Base-by-base conservation (phyloP, 116 monocot genomes). In the Papilionanthe hybrid region DNA sequence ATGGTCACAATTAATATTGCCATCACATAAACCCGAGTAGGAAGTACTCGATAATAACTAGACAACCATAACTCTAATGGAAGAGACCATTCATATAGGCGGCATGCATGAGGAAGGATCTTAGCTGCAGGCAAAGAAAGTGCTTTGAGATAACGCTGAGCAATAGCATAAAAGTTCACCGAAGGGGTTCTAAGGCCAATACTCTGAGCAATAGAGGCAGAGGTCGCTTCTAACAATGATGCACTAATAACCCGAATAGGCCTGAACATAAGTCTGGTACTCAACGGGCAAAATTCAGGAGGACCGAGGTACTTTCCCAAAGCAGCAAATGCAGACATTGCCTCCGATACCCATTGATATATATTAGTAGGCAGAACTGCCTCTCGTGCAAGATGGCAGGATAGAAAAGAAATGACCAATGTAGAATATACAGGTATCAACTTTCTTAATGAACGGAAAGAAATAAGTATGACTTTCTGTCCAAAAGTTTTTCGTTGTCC, bases 41-140 rank as follows among this genome's bases (percentile, higher is more conserved):
- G 95, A 81, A 91, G 82, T 28, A 81, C 84, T 57, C 49, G 75
- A 9, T 56, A 19, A 83, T 86, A 90, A 55, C 85, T 82, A 17
- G 93, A 91, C 79, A 99, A 85, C 93, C 94, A 94, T 53, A 94
- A 78, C 12, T 94, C 93, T 18, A 86, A 83, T 82, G 93, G 98
- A 66, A 91, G 85, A 42, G 91, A 84, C 98, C 98, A 98, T 69
- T 93, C 93, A 85, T 91, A 98, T 44, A 94, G 69, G 22, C 69
- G 84, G 28, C 89, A 93, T 5, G 88, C 93, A 71, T 84, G 78
- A 66, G 88, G 90, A 80, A 93, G 87, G 75, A 98, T 90, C 67
- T 86, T 87, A 23, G 89, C 88, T 23, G 85, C 29, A 1, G 98
- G 90, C 72, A 98, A 87, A 53, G 72, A 82, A 28, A 98, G 86